Conservation (phyloP, 257 asterid species). For the Ilex aquifolium region DNA sequence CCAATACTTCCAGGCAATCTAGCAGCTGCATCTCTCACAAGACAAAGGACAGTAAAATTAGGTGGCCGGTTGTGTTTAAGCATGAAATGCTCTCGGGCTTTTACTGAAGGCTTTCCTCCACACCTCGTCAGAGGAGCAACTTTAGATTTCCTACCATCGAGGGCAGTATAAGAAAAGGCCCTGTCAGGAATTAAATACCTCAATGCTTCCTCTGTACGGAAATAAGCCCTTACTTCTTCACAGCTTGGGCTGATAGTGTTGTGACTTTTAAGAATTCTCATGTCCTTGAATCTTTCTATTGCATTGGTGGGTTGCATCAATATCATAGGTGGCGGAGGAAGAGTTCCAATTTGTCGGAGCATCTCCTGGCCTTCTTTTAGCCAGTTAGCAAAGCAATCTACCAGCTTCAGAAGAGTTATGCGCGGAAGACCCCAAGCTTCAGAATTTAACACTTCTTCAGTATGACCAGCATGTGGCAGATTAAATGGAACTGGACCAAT, state of each 20-base stretch:
- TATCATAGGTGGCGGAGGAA: slow-evolving; percentile 17
- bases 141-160: slow-evolving; percentile 20
- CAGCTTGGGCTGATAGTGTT: slow-evolving; percentile 13
- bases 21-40: slow-evolving; percentile 31
- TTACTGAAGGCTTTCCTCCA: slow-evolving; percentile 10
- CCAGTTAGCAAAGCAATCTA: slow-evolving; percentile 11
- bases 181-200: slow-evolving; percentile 20
- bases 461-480: background rate
- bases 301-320: background rate
- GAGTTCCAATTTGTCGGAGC: slow-evolving; percentile 8
- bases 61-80: slow-evolving; percentile 23
- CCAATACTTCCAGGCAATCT: slow-evolving; percentile 27
- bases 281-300: slow-evolving; percentile 7
- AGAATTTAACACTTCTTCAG: background rate
- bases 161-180: slow-evolving; percentile 15
- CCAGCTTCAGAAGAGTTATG: slow-evolving; percentile 7
- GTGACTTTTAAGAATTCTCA: background rate
- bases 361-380: background rate
- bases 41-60: slow-evolving; percentile 20
- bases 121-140: slow-evolving; percentile 20
- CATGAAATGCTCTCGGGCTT: slow-evolving; percentile 16
- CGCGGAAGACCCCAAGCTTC: slow-evolving; percentile 20
- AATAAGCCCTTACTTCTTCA: slow-evolving; percentile 17
- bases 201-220: slow-evolving; percentile 23
- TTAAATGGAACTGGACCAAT: slow-evolving; percentile 15